These are phyloP conservation scores for Lactuca saligna DNA, from an alignment of 129 eudicot genomes.

Conservation along the genomic window DNA sequence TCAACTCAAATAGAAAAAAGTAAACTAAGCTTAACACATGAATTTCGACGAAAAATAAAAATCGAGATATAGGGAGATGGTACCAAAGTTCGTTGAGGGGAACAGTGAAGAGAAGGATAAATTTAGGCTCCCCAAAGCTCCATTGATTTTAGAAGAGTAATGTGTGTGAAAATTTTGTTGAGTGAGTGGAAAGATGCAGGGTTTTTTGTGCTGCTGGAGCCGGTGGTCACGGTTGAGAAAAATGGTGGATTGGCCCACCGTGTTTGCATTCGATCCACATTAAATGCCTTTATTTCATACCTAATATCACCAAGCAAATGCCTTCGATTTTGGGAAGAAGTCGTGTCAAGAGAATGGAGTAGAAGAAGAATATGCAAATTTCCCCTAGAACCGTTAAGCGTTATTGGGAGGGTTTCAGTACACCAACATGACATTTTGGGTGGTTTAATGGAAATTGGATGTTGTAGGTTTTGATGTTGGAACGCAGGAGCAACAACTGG, in stretches of 20 bases:
- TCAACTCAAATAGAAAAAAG: slow-evolving; percentile 29
- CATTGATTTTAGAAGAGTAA: slow-evolving; percentile 34
- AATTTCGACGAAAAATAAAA: background rate
- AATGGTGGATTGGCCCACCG: slow-evolving; percentile 16
- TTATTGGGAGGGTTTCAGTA: too few species aligned
- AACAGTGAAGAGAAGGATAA: slow-evolving; percentile 39
- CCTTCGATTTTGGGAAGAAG: too few species aligned
- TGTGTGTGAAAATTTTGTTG: slow-evolving; percentile 1
- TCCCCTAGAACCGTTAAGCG: too few species aligned
- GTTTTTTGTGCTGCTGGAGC: background rate
- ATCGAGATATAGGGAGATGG: slow-evolving; percentile 3
- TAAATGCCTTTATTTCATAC: slow-evolving; percentile 1
- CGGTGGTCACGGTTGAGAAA: slow-evolving; percentile 5
- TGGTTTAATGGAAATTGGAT: too few species aligned
- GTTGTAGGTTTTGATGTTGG: too few species aligned
- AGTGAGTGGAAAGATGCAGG: background rate
- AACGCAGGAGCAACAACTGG: too few species aligned
- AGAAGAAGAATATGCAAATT: too few species aligned
- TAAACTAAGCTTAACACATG: background rate
- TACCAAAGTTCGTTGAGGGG: slow-evolving; percentile 40
- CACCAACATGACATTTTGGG: too few species aligned
- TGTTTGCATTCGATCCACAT: slow-evolving; percentile 41
- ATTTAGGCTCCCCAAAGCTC: slow-evolving; percentile 69
- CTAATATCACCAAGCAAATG: background rate
- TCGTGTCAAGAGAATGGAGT: too few species aligned